Evolutionary conservation across 257 asterid genomes (phyloP), one percentile per base, ranked within the genome.

Genomic region (Cordia subcordata): DNA sequence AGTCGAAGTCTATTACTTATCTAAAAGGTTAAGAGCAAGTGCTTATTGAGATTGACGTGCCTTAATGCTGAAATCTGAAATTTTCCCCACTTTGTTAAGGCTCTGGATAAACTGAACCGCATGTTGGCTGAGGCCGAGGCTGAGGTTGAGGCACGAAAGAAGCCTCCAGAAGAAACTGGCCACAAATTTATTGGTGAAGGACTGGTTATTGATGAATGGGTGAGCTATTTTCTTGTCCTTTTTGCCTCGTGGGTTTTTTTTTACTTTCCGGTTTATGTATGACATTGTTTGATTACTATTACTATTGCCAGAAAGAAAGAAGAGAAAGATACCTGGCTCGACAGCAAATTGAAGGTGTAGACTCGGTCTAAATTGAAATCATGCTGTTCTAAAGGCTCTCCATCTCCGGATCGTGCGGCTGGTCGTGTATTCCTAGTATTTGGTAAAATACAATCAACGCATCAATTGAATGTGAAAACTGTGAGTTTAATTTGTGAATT

Each of bases 181-280:
- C 96, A 87, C 3, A 84, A 79, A 69, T 75, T 86, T 66, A 71
- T 86, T 35, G 96, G 97, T 20, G 97, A 89, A 79, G 97, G 97
- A 56, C 97, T 90, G 1, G 97, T 90, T 49, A 85, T 87, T 23
- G 97, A 84, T 68, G 97, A 87, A 81, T 87, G 96, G 97, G 97
- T 90, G 60, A 69, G 88, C 61, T 57, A 66, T 54, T 58, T 33
- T 17, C 49, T 53, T n/a, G 23, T 46, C 56, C n/a, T 55, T n/a
- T 37, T 39, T 40, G 49, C 18, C 23, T 40, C 16, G 10, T 17
- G 22, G 61, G 39, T 37, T 17, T 8, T 37, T 17, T 8, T 63
- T 22, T 45, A 18, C 33, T 49, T 56, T 0, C 13, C 14, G 19
- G 35, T 53, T 8, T 20, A 19, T 9, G 49, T 35, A 27, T 16